Conservation (phyloP, 805 yeast genomes). For the Lachancea nothofagi region DNA sequence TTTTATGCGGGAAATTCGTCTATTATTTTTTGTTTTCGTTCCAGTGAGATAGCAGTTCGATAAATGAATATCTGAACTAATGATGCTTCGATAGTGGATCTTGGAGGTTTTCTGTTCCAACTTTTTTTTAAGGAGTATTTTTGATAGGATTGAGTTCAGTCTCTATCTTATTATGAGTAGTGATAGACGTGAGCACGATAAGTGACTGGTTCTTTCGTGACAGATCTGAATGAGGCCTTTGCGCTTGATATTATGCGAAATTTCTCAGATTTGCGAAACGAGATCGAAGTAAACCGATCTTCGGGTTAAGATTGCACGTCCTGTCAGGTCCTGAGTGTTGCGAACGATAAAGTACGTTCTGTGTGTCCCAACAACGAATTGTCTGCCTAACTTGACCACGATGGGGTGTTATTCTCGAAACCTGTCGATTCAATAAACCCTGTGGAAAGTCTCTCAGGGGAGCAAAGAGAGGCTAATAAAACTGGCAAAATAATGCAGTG, state of each 20-base stretch:
- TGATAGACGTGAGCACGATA: too few relatives aligned
- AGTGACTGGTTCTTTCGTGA: too few relatives aligned
- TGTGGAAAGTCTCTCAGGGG: not conserved
- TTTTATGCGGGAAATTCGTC: not conserved
- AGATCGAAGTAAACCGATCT: not conserved
- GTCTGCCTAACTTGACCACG: not conserved
- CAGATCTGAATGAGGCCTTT: too few relatives aligned
- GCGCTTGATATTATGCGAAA: too few relatives aligned
- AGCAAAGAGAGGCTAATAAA: not conserved
- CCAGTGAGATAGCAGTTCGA: slow-evolving; percentile 1
- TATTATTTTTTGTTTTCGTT: not conserved
- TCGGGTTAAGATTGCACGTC: slow-evolving; percentile 3
- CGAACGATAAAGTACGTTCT: not conserved
- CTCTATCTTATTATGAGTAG: too few relatives aligned
- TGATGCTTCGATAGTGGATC: not conserved
- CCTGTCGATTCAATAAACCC: slow-evolving; percentile 8
- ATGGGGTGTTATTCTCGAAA: slow-evolving; percentile 4
- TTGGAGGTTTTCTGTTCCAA: not conserved
- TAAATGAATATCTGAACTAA: slow-evolving; percentile 1
- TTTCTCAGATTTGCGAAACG: too few relatives aligned
- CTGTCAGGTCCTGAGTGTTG: slow-evolving; percentile 1
- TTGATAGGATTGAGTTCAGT: not conserved
- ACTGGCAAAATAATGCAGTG: slow-evolving; percentile 3
- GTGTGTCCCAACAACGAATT: not conserved
- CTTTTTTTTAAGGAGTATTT: not conserved